phyloP scores from a whole-genome alignment of 1,284 basidiomycete species.

The Ustilago sp. region DNA sequence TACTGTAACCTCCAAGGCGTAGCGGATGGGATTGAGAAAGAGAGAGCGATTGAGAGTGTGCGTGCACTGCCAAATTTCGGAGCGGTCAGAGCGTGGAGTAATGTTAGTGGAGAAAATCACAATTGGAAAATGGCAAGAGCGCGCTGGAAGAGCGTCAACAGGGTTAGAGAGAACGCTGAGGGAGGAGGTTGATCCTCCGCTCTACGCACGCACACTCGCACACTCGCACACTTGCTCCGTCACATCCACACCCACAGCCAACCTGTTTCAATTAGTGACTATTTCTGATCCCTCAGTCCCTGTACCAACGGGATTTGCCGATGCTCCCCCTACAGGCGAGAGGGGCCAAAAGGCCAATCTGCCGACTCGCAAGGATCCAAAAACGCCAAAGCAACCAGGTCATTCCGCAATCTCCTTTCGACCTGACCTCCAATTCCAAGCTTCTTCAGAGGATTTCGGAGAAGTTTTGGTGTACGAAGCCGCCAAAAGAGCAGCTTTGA shows the following conservation, averaged over 20 bases:
- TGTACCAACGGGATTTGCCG: neutral
- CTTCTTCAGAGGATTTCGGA: neutral
- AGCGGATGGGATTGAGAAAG: constrained; percentile 3
- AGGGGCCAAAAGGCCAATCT: neutral
- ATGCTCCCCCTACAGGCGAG: neutral
- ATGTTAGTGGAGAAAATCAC: neutral
- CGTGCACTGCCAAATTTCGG: neutral
- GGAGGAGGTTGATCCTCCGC: constrained; percentile 8
- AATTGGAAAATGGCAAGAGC: constrained; percentile 1
- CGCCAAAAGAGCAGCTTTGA: neutral
- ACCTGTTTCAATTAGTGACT: constrained; percentile 1
- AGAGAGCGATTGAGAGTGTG: neutral
- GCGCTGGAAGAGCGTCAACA: constrained; percentile 34
- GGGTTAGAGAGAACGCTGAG: constrained; percentile 15
- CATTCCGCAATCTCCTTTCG: neutral
- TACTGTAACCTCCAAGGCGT: neutral
- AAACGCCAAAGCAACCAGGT: neutral
- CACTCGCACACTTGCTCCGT: neutral
- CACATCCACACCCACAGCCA: neutral
- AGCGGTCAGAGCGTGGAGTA: neutral
- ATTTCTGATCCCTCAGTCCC: neutral
- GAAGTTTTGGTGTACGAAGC: neutral
- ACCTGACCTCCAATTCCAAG: neutral
- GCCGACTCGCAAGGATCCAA: constrained; percentile 4
- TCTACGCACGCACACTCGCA: neutral